Evolutionary conservation across 768 basidiomycete genomes (phyloP), one percentile per base, ranked within the genome.

Genomic region (Pulveroboletus ravenelii): DNA sequence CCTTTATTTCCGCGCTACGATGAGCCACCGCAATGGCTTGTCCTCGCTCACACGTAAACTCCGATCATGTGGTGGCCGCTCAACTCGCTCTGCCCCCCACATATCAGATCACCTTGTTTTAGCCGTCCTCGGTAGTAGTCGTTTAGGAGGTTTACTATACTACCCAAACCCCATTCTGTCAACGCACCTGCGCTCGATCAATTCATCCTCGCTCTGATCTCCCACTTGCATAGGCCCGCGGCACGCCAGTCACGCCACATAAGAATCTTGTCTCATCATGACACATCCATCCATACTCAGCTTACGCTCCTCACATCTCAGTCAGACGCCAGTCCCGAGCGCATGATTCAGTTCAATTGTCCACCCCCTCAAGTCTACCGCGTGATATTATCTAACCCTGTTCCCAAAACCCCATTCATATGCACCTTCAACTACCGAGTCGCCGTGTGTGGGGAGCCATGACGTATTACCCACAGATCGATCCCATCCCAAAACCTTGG

Each of bases 11-110:
- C 53, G 63, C 59, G 45, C 50, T 60, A n/a, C 54, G 14, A 41
- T 42, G 51, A 27, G 6, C 20, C 20, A n/a, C n/a, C 20, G 20
- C 25, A 5, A 4, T 6, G 25, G 25, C 25, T 27, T 27, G 35
- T 48, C 36, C 61, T 50, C 9, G n/a, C 45, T 50, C 52, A 62
- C 60, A 63, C 62, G 63, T 65, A 63, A 63, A 60, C 49, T 44
- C 63, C 62, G 62, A 59, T 27, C 25, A 27, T 61, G 36, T 38
- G 42, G 42, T 58, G 38, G 18, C 45, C 44, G 45, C 45, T 47
- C 40, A 34, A n/a, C 34, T 32, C 37, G 45, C 46, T 51, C 42
- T 60, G 52, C 56, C 25, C n/a, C 27, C 53, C 44, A 39, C 41
- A 40, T 44, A 50, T 61, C 59, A 58, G 48, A 53, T 54, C 55